These are phyloP conservation scores for Penicillium paxilli DNA, from an alignment of 495 filamentous ascomycete genomes.

Conservation along the genomic window DNA sequence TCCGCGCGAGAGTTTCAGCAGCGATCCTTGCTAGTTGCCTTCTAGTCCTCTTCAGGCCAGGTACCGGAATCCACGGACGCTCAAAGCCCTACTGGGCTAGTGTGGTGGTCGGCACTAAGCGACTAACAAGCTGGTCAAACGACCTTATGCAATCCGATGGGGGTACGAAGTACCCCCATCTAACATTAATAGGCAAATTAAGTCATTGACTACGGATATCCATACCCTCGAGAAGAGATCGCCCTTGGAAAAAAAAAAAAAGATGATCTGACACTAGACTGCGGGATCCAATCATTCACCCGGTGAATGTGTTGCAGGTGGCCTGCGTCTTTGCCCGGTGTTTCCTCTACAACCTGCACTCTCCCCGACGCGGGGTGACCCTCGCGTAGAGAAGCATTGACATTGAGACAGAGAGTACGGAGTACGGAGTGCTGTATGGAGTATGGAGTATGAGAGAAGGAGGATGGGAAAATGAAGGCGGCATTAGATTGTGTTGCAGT, in stretches of 20 bases:
- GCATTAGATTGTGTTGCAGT: neutral
- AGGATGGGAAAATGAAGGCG: no score
- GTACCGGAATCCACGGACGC: conserved; percentile 4
- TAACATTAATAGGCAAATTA: neutral
- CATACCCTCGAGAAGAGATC: conserved; percentile 13
- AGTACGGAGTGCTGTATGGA: no score
- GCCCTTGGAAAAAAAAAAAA: conserved; percentile 3
- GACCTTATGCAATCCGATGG: conserved; percentile 19
- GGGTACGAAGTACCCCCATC: no score
- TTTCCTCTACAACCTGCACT: neutral
- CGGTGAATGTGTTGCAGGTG: neutral
- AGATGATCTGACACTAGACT: conserved; percentile 7
- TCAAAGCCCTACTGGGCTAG: neutral
- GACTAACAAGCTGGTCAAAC: conserved; percentile 2
- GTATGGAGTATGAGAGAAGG: no score
- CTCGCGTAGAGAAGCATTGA: neutral
- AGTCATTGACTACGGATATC: neutral
- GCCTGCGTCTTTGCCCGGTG: neutral
- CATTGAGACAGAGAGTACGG: no score
- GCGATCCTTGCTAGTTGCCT: conserved; percentile 24
- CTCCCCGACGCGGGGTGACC: neutral
- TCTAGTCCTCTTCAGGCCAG: conserved; percentile 9
- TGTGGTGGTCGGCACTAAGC: neutral
- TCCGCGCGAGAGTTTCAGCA: conserved; percentile 15
- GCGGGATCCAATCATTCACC: conserved; percentile 1